A percentile compares a stretch with the other conserved stretches of the same genome.
These are phyloP conservation scores for Magnusiomyces suaveolens DNA, from an alignment of 1,139 yeast species.

Conservation along the genomic window DNA sequence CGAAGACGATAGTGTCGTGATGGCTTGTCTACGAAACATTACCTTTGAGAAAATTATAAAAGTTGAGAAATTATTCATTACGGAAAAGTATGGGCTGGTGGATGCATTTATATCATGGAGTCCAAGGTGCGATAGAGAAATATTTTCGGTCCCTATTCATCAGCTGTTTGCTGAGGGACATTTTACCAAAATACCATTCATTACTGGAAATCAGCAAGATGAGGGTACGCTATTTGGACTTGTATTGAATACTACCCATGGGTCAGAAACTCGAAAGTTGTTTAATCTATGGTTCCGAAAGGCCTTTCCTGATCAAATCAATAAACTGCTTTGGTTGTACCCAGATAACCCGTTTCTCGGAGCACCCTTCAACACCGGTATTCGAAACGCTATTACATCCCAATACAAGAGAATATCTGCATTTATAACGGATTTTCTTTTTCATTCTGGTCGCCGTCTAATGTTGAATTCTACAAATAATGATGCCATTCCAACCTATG, in stretches of 20 bases:
- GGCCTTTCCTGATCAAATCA: conserved; percentile 6
- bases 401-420: conserved; percentile 19
- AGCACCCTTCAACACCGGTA: conserved; percentile 20
- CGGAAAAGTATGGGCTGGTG: conserved; percentile 7
- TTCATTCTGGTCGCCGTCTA: conserved; percentile 19
- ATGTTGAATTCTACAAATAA: background rate
- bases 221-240: conserved; percentile 21
- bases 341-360: conserved; percentile 17
- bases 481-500: conserved; percentile 9
- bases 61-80: conserved; percentile 13
- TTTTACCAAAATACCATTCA: conserved; percentile 18
- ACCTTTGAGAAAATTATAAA: background rate
- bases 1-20: conserved; percentile 6
- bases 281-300: background rate
- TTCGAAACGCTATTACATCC: conserved; percentile 8
- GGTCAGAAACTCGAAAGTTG: background rate
- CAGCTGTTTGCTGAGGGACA: conserved; percentile 14
- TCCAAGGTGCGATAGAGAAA: conserved; percentile 20
- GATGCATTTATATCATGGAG: conserved; percentile 11
- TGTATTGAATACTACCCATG: conserved; percentile 2
- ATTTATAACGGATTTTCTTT: conserved; percentile 18
- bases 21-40: conserved; percentile 17
- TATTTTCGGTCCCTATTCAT: conserved; percentile 14
- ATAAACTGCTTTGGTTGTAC: conserved; percentile 12
- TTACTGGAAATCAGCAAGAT: conserved; percentile 21